Conservation (phyloP, 345 rosid genomes). For the Eucalyptus caleyi region DNA sequence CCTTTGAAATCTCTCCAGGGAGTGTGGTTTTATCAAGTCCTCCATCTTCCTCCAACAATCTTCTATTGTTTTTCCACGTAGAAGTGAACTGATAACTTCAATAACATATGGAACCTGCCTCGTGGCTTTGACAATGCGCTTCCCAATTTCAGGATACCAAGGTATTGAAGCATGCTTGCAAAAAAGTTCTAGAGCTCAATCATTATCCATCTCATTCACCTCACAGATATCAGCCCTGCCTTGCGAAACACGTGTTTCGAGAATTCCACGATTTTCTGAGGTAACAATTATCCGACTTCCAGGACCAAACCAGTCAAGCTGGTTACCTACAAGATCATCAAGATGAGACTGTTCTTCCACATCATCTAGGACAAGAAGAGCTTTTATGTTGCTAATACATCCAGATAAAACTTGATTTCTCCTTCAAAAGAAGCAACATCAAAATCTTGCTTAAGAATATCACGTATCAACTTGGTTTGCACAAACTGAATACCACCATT, state of each 20-base stretch:
- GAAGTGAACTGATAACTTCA: neutral
- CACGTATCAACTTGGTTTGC: no score
- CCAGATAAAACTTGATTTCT: no score
- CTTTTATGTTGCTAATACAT: neutral
- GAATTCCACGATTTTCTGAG: no score
- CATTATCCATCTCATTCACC: neutral
- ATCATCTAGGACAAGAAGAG: no score
- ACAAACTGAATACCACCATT: no score
- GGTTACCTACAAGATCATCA: no score
- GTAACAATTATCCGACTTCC: no score
- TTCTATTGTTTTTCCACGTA: neutral
- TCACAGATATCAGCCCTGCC: no score
- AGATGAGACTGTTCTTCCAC: no score
- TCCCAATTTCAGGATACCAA: neutral
- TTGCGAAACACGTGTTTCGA: accelerated
- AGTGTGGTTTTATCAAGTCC: neutral
- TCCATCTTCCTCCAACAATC: neutral
- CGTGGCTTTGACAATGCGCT: neutral
- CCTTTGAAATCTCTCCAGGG: accelerated
- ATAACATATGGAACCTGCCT: neutral
- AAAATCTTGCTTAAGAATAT: no score
- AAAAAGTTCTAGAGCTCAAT: neutral
- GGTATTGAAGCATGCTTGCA: neutral
- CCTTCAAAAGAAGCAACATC: no score
- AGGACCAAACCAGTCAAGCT: no score